Base-by-base conservation (phyloP, 2,329 filamentous ascomycete genomes). In the Dryadomyces sulphureus region DNA sequence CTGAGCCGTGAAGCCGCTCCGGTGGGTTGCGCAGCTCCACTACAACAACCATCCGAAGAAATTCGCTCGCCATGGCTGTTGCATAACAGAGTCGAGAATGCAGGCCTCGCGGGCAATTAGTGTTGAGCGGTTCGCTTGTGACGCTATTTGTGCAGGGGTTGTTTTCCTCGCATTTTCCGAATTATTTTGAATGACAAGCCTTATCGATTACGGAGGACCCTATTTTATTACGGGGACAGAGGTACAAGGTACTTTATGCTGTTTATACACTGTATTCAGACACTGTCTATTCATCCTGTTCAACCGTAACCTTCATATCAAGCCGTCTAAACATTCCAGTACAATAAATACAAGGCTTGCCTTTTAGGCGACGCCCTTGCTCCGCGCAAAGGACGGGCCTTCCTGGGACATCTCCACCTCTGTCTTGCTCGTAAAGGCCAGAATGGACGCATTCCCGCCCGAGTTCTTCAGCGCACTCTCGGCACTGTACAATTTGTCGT, bases 401-500 rank as follows among this genome's bases (percentile, higher is more conserved):
- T 19, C 7, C 8, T 22, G n/a, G 9, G 38, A 22, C 2, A 19
- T 16, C 12, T 38, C 34, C n/a, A 38, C 9, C 4, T 38, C 35
- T 6, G 32, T 43, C n/a, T 17, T 27, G 24, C 57, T 58, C 22
- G 65, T 57, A 45, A 70, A 69, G 24, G 65, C 65, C 14, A 63
- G 51, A 40, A 73, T 63, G 2, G 60, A 55, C 4, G 58, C 50
- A n/a, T 49, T 35, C 4, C 50, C 48, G 2, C 45, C 21, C 47
- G 59, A 63, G 48, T 59, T 57, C 45, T 53, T 55, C 24, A 60
- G 22, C 1, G 60, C 60, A 20, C 52, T 47, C 44, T 85, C 84
- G 4, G 82, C 85, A 49, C 78, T 81, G 55, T 83, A 84, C 32
- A 98, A 66, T 55, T 85, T 83, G 51, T 77, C 73, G 61, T 98